These are phyloP conservation scores for Austroboletus eburneus DNA, from an alignment of 768 basidiomycete species.

Conservation along the genomic window DNA sequence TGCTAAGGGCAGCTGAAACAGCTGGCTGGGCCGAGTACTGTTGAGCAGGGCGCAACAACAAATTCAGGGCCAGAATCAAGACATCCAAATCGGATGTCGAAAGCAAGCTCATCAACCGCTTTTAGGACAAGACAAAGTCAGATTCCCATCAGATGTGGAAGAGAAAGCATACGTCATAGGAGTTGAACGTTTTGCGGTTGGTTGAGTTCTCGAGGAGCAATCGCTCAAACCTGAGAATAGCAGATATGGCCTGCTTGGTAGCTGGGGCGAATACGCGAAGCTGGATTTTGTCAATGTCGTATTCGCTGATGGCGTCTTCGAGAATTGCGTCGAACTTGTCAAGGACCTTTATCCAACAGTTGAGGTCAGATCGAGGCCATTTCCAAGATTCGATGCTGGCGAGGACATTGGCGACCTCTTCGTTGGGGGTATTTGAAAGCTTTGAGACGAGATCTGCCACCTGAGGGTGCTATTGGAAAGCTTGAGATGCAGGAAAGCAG, in stretches of 20 bases:
- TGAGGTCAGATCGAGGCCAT: conserved; percentile 95
- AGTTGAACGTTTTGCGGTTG: conserved; percentile 92
- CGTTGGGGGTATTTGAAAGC: conserved; percentile 60
- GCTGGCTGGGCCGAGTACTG: conserved; percentile 90
- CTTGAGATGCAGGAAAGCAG: conserved; percentile 9
- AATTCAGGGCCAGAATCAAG: conserved; percentile 74
- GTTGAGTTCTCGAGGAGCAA: conserved; percentile 95
- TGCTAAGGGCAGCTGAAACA: conserved; percentile 76
- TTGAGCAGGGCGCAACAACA: conserved; percentile 89
- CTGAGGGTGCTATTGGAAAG: conserved; percentile 58
- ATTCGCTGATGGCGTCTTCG: conserved; percentile 76
- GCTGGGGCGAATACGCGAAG: conserved; percentile 68
- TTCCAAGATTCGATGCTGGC: conserved; percentile 76
- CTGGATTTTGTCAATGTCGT: conserved; percentile 84
- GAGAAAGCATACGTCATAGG: conserved; percentile 82
- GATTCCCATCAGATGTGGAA: background rate
- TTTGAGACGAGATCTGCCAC: conserved; percentile 76
- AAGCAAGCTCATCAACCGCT: conserved; percentile 89
- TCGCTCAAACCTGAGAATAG: conserved; percentile 85
- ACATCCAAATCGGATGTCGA: conserved; percentile 88
- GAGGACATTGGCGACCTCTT: conserved; percentile 68
- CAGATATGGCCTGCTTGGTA: conserved; percentile 70
- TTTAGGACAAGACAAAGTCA: conserved; percentile 10
- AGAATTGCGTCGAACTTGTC: conserved; percentile 93
- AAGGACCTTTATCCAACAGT: conserved; percentile 93